Evolutionary conservation across 345 rosid species (phyloP), one percentile per base, ranked within the genome.

Genomic region (Populus alba): DNA sequence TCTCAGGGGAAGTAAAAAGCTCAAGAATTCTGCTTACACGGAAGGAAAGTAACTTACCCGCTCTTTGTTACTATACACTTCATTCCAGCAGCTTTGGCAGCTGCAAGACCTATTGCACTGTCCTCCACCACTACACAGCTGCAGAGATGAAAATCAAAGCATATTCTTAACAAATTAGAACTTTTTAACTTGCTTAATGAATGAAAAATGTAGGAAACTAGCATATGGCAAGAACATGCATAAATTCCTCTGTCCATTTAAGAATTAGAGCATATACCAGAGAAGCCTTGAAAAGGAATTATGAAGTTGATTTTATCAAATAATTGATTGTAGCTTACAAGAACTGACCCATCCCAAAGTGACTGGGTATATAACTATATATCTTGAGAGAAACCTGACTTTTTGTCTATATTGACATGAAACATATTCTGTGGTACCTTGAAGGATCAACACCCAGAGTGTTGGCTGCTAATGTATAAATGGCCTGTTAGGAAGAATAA

Each of bases 61-160:
- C 99, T 95, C 88, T 92, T 93, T 74, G 99, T 93, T 75, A 93
- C 92, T 39, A 92, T 89, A 83, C 99, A 92, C 80, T 87, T 95
- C 99, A 93, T 93, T 84, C 95, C 98, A 13, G 99, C 98, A 70
- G 98, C 90, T 89, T 93, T 93, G 75, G 99, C 98, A 49, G 99
- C 98, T 70, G 98, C 91, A 68, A 95, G 97, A 63, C 97, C 99
- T 9, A 92, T 95, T 47, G 88, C 91, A 17, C 97, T 95, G 82
- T 95, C 98, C 89, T 95, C 99, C 62, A 95, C 85, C 83, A 95
- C 97, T 71, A 92, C 98, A 81, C 98, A 95, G 66, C 99, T 93
- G 91, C 83, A 80, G 75, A 80, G 66, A 70, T 71, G 45, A 45
- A 77, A 68, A 55, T 55, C 0, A 55, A 55, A 55, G 61, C 25